These are phyloP conservation scores for Rhynchosporium secalis DNA, from an alignment of 2,329 filamentous ascomycete genomes.

Conservation along the genomic window DNA sequence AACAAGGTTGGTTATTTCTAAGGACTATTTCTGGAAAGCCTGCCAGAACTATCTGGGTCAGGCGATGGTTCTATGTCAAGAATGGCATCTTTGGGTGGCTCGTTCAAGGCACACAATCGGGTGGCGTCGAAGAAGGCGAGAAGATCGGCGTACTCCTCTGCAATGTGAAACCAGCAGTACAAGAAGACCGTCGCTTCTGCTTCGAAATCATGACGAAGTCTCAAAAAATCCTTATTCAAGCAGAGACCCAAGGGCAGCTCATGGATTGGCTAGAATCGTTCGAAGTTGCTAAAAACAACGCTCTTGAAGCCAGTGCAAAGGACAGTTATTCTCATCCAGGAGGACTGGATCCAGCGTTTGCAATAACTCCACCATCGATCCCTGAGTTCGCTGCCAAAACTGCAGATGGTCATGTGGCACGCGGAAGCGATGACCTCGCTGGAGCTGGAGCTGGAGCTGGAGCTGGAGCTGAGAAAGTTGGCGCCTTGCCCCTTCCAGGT, in stretches of 20 bases:
- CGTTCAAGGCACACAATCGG: conserved; percentile 73
- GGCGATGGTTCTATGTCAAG: conserved; percentile 94
- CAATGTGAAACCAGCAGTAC: conserved; percentile 84
- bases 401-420: conserved; percentile 60
- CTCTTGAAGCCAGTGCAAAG: conserved; percentile 71
- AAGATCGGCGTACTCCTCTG: conserved; percentile 94
- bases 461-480: conserved; percentile 56
- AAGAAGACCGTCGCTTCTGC: conserved; percentile 93
- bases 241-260: conserved; percentile 89
- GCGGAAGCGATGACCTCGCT: conserved; percentile 49
- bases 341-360: conserved; percentile 74
- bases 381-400: conserved; percentile 87
- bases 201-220: conserved; percentile 99
- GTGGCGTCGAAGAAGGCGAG: conserved; percentile 91
- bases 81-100: conserved; percentile 96
- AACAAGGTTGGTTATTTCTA: conserved; percentile 93
- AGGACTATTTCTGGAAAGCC: conserved; percentile 83
- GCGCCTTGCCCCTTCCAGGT: conserved; percentile 65
- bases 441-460: conserved; percentile 43
- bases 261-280: conserved; percentile 94
- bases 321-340: conserved; percentile 44
- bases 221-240: conserved; percentile 83
- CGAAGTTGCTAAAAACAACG: conserved; percentile 89
- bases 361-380: conserved; percentile 83
- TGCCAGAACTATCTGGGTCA: conserved; percentile 83